Evolutionary conservation across 768 basidiomycete genomes (phyloP).

Genomic region (Kwoniella botswanensis): DNA sequence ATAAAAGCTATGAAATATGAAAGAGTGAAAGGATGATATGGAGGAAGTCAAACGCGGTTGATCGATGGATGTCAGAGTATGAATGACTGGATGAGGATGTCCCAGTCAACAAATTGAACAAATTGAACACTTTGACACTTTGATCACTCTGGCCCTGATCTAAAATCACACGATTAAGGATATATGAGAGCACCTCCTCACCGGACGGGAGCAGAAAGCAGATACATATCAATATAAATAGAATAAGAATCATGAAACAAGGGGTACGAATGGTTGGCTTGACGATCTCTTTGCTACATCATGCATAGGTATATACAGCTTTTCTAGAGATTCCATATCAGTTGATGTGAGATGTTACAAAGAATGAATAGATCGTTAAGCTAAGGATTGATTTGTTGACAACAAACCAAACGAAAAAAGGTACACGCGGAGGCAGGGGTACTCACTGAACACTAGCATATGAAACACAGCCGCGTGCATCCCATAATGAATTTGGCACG

Average conservation of each 20-base stretch:
- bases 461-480: background rate
- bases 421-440: slow-evolving; percentile 9
- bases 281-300: background rate
- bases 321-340: no score
- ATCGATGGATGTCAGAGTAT: background rate
- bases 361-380: no score
- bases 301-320: no score
- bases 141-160: no score
- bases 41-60: background rate
- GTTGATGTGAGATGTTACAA: no score
- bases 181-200: no score
- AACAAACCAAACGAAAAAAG: background rate
- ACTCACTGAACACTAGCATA: background rate
- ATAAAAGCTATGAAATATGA: background rate
- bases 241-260: background rate
- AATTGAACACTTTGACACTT: no score
- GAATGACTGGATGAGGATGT: no score
- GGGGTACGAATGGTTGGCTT: background rate
- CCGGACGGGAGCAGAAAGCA: no score
- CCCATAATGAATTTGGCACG: no score
- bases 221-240: background rate
- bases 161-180: no score
- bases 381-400: background rate
- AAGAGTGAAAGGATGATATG: background rate
- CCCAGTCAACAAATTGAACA: no score